Conservation (phyloP, 2,329 filamentous ascomycete species). For the Colletotrichum noveboracense region DNA sequence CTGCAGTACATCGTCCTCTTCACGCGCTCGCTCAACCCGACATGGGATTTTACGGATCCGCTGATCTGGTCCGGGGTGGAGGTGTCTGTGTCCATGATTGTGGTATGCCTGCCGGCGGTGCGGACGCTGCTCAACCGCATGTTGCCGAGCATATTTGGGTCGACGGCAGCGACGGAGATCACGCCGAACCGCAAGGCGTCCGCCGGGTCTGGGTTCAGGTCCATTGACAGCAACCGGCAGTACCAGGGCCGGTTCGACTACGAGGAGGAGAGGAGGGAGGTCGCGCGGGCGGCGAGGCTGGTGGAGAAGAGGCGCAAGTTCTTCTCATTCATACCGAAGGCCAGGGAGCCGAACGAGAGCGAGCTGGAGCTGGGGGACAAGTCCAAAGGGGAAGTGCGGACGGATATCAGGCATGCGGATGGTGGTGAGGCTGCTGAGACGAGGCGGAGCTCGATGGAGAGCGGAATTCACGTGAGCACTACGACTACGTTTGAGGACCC, state of each 20-base stretch:
- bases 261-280: background rate
- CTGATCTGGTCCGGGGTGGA: constrained; percentile 50
- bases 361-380: constrained; percentile 35
- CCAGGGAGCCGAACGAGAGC: constrained; percentile 26
- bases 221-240: background rate
- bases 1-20: constrained; percentile 38
- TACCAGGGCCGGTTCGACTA: background rate
- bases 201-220: background rate
- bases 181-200: background rate
- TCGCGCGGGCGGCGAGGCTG: background rate
- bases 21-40: constrained; percentile 39
- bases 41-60: constrained; percentile 45
- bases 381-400: constrained; percentile 32
- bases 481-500: constrained; percentile 13
- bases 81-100: constrained; percentile 45
- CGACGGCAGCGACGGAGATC: background rate
- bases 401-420: constrained; percentile 28
- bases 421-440: background rate
- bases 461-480: constrained; percentile 24
- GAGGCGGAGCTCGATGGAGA: constrained; percentile 10
- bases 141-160: constrained; percentile 3
- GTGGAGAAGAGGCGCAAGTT: background rate
- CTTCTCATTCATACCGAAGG: background rate
- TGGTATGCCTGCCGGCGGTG: constrained; percentile 45
- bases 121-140: constrained; percentile 31